A percentile compares a stretch with the other conserved stretches of the same genome.
Conservation (phyloP, 805 yeast genomes). For the Saccharomycopsis sp. region DNA sequence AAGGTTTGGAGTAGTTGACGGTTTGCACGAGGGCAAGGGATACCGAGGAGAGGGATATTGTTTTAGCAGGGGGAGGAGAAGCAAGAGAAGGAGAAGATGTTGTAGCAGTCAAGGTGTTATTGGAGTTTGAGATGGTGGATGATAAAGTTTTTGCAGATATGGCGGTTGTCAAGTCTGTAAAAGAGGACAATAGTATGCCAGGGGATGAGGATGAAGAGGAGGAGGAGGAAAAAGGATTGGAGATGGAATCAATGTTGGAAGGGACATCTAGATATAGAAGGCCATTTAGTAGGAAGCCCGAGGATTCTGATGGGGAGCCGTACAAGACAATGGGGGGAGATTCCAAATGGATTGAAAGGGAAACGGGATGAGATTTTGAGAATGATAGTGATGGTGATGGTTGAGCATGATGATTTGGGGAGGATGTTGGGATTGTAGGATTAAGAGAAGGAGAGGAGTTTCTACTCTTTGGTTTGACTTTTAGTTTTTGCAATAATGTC, state of each 20-base stretch:
- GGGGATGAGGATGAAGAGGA: not conserved
- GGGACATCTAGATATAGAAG: conserved; percentile 49
- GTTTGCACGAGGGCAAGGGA: conserved; percentile 65
- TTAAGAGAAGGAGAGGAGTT: conserved; percentile 1
- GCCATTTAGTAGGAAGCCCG: conserved; percentile 85
- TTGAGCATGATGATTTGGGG: not conserved
- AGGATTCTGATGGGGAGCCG: conserved; percentile 67
- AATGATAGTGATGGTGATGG: conserved; percentile 5
- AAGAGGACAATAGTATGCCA: not conserved
- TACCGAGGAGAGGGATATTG: conserved; percentile 44
- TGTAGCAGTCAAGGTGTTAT: not conserved
- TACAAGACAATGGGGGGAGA: conserved; percentile 86
- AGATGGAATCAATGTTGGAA: not conserved
- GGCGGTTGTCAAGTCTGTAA: not conserved
- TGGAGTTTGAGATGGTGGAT: not conserved
- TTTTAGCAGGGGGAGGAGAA: too few relatives aligned
- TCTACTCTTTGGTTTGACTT: too few relatives aligned
- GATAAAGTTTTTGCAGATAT: not conserved
- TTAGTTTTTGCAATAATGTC: too few relatives aligned
- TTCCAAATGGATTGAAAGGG: conserved; percentile 58
- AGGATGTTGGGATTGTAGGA: not conserved
- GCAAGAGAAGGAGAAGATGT: not conserved
- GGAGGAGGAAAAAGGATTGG: too few relatives aligned
- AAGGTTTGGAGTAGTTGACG: conserved; percentile 57
- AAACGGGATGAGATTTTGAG: conserved; percentile 28